Base-by-base conservation (phyloP, 345 rosid species). In the Hibiscus mutabilis region DNA sequence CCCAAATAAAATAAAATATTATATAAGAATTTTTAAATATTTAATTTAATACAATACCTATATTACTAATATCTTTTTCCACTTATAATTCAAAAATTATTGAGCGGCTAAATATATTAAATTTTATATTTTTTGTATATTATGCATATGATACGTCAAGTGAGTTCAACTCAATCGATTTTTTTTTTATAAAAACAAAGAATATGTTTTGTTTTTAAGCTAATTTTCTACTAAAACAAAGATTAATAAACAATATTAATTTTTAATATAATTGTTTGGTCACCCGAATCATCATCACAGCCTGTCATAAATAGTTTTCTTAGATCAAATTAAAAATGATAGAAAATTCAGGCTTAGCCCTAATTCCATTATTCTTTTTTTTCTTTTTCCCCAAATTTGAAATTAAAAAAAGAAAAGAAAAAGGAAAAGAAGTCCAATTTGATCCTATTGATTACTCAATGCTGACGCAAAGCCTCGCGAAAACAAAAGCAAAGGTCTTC, bases 261-360 rank as follows among this genome's bases (percentile, higher is more conserved):
- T 49, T 5, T 49, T 16, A 3, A 49, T 49, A 49, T 47, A n/a
- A 49, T 16, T 2, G 44, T 67, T 67, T n/a, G 59, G 71, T 67
- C 59, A 67, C 59, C 59, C 12, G 29, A 49, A 29, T 44, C 59
- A 47, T 49, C 71, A 29, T 49, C 44, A 67, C 71, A 49, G 44
- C 44, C 71, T 67, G 71, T 47, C 71, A 16, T 5, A 9, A 8
- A 25, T 0, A 46, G 6, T 7, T 24, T 24, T 66, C 10, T 49
- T 49, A 1, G 5, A 22, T 47, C 14, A 11, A 42, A 42, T 42
- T 67, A 25, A 27, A 27, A 49, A 27, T 8, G 15, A 25, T 51
- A 24, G 56, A 66, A 66, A 66, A 46, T 24, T 65, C 56, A 42
- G 46, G 3, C 46, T 11, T 10, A 40, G 31, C 31, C 31, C 29